phyloP scores from a whole-genome alignment of 371 early-diverging fungal genomes.

The Actinomucor elegans region DNA sequence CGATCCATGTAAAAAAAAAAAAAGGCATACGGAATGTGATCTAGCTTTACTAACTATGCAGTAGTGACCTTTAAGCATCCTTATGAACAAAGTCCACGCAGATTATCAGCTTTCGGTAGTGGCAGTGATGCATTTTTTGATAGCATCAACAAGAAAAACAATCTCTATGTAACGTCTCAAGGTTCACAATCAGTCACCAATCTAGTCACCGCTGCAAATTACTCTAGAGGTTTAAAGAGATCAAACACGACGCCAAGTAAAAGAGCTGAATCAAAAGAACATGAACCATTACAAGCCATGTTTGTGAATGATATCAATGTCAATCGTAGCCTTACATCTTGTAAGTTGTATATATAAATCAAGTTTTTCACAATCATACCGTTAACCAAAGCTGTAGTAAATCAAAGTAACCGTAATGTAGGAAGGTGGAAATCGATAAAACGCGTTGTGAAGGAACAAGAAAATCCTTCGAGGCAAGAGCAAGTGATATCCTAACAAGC shows the following conservation, averaged over 20 bases:
- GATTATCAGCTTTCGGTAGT: too few relatives aligned
- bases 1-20: slow-evolving; percentile 9
- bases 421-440: slow-evolving; percentile 29
- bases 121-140: too few relatives aligned
- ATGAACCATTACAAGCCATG: slow-evolving; percentile 18
- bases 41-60: too few relatives aligned
- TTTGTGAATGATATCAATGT: slow-evolving; percentile 6
- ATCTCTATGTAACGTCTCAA: too few relatives aligned
- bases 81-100: too few relatives aligned
- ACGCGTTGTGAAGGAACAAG: slow-evolving; percentile 5
- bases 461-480: too few relatives aligned
- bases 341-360: background rate
- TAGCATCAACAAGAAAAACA: too few relatives aligned
- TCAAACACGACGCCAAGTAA: slow-evolving; percentile 26
- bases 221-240: slow-evolving; percentile 10
- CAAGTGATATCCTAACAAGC: too few relatives aligned
- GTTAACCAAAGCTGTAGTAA: background rate
- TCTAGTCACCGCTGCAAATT: too few relatives aligned
- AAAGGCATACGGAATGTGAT: too few relatives aligned
- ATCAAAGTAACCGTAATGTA: background rate
- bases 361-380: background rate
- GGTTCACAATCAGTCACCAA: too few relatives aligned
- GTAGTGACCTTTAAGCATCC: too few relatives aligned
- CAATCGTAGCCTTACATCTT: slow-evolving; percentile 4
- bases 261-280: slow-evolving; percentile 10